phyloP scores from a whole-genome alignment of 169 alveolate species.

The Cyclospora cayetanensis region DNA sequence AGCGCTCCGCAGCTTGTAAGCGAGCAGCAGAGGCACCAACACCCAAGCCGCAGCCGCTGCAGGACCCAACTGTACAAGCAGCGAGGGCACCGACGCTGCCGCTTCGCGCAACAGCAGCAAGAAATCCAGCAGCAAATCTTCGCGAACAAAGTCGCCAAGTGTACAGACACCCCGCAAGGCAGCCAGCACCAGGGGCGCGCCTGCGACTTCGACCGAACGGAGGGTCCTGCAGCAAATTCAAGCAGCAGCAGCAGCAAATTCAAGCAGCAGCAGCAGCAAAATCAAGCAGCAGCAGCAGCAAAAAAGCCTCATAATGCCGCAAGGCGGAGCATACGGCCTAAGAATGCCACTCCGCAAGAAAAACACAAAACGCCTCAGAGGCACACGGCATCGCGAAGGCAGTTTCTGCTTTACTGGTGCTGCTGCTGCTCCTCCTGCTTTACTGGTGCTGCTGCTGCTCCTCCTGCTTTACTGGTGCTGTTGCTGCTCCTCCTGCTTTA shows the following conservation, averaged over 20 bases:
- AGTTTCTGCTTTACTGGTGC: too few relatives aligned
- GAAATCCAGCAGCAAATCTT: constrained; percentile 49
- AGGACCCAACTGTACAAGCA: constrained; percentile 35
- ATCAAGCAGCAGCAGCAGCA: not conserved
- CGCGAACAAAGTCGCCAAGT: constrained; percentile 41
- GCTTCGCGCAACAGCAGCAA: constrained; percentile 42
- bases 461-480: too few relatives aligned
- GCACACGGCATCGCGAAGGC: too few relatives aligned
- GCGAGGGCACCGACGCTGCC: constrained; percentile 13
- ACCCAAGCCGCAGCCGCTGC: constrained; percentile 45
- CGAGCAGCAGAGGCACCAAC: constrained; percentile 55
- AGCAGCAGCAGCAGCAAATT: constrained; percentile 8
- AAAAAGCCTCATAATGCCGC: too few relatives aligned
- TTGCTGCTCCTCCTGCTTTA: too few relatives aligned
- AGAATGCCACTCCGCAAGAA: too few relatives aligned
- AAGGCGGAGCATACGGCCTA: too few relatives aligned
- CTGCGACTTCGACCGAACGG: constrained; percentile 41
- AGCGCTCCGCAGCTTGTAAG: constrained; percentile 5
- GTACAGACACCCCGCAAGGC: constrained; percentile 52
- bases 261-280: constrained; percentile 23
- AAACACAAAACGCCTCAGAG: too few relatives aligned
- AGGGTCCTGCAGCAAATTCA: constrained; percentile 59
- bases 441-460: too few relatives aligned
- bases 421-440: too few relatives aligned
- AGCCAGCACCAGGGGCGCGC: constrained; percentile 44